A percentile compares a stretch with the other conserved stretches of the same genome.
phyloP scores from a whole-genome alignment of 2,329 filamentous ascomycete species.

The Dissoconium aciculare region DNA sequence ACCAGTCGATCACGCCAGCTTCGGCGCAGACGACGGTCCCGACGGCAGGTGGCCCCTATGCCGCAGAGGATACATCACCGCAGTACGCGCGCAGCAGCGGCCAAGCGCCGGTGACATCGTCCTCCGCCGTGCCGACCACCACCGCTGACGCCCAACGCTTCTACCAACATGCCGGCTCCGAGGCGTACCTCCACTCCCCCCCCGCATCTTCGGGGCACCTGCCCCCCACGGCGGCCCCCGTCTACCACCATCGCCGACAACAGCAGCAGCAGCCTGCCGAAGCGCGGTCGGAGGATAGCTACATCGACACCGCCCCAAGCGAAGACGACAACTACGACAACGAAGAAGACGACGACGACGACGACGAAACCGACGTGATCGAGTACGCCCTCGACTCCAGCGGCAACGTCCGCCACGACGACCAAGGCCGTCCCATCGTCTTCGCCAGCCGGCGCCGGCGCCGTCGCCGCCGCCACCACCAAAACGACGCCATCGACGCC shows the following conservation, averaged over 20 bases:
- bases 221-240: conserved; percentile 4
- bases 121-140: conserved; percentile 4
- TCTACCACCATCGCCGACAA: too few species aligned
- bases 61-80: conserved; percentile 1
- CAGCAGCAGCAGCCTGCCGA: conserved; percentile 18
- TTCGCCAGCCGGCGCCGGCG: conserved; percentile 16
- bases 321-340: conserved; percentile 53
- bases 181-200: conserved; percentile 19
- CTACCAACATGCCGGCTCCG: conserved; percentile 32
- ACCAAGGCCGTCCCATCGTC: conserved; percentile 45
- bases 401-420: conserved; percentile 47
- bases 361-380: conserved; percentile 27
- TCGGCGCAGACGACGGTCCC: conserved; percentile 6
- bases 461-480: conserved; percentile 21
- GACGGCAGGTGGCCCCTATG: conserved; percentile 2
- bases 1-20: conserved; percentile 6
- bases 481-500: background rate
- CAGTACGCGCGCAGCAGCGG: conserved; percentile 7
- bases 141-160: conserved; percentile 23
- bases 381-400: conserved; percentile 53
- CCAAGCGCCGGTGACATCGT: conserved; percentile 4
- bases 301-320: conserved; percentile 33
- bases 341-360: background rate
- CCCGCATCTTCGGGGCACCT: conserved; percentile 10
- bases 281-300: conserved; percentile 18